Conservation (phyloP, 139 green algal genomes). For the Volvox africanus region DNA sequence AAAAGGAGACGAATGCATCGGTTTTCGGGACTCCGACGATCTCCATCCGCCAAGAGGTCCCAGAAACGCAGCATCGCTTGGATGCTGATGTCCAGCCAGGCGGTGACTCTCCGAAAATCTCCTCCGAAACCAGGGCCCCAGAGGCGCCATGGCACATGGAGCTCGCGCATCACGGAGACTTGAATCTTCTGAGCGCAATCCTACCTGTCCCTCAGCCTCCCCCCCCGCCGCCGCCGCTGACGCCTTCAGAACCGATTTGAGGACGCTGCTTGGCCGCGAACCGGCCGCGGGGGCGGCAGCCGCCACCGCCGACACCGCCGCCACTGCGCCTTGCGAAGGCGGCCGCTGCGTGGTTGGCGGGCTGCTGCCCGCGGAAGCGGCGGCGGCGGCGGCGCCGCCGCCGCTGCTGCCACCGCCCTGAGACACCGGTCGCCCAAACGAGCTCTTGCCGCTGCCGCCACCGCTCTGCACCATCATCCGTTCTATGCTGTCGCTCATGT, state of each 20-base stretch:
- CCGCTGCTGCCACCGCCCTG: not conserved
- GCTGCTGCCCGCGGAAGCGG: not conserved
- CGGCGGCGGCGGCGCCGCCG: not conserved
- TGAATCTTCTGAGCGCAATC: too few relatives aligned
- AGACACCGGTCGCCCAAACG: not conserved
- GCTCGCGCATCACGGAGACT: too few relatives aligned
- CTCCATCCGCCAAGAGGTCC: too few relatives aligned
- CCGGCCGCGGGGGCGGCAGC: not conserved
- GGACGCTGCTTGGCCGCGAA: not conserved
- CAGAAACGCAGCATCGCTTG: too few relatives aligned
- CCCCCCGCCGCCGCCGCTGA: not conserved
- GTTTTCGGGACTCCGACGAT: too few relatives aligned
- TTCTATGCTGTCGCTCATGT: not conserved
- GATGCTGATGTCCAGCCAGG: too few relatives aligned
- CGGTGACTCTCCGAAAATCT: too few relatives aligned
- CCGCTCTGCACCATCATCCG: not conserved
- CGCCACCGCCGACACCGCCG: not conserved
- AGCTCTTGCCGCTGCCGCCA: not conserved
- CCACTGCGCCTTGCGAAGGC: not conserved
- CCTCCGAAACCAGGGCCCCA: too few relatives aligned
- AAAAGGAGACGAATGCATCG: too few relatives aligned
- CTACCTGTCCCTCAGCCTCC: not conserved
- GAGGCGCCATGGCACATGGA: too few relatives aligned
- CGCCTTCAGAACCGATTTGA: not conserved
- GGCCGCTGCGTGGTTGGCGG: not conserved